Conservation (phyloP, 2,329 filamentous ascomycete genomes). For the Salinomyces thailandicus region DNA sequence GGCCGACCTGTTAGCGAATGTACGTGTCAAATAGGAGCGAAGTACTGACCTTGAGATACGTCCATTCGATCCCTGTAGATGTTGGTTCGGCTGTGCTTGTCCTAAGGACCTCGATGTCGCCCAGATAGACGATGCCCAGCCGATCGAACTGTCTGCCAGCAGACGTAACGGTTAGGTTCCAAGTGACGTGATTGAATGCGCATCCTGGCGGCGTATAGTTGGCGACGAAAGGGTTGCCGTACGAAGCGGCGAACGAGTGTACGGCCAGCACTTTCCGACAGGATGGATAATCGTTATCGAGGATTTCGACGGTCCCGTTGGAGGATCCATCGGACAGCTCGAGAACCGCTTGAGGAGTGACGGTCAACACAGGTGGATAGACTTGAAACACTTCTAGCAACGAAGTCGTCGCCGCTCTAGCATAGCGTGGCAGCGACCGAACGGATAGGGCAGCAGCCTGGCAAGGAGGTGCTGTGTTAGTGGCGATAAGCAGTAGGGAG, state of each 20-base stretch:
- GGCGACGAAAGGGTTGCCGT: constrained; percentile 64
- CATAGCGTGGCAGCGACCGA: constrained; percentile 4
- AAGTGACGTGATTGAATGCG: constrained; percentile 60
- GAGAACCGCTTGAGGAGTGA: constrained; percentile 25
- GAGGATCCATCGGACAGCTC: constrained; percentile 28
- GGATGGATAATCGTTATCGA: constrained; percentile 19
- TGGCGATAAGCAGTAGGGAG: neutral
- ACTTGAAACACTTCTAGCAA: constrained; percentile 58
- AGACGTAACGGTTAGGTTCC: constrained; percentile 66
- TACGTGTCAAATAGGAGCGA: neutral
- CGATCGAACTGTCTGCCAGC: constrained; percentile 66
- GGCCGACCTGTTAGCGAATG: neutral
- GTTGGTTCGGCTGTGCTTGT: constrained; percentile 76
- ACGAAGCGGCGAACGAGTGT: constrained; percentile 61
- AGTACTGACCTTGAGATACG: constrained; percentile 49
- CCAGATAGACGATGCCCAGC: constrained; percentile 63
- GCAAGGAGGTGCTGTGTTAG: neutral
- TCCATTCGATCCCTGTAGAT: constrained; percentile 59
- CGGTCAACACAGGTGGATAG: constrained; percentile 52
- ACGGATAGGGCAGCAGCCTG: neutral
- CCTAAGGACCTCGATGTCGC: constrained; percentile 69
- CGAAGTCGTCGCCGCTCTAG: constrained; percentile 13
- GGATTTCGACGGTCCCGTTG: constrained; percentile 18
- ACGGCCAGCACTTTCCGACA: constrained; percentile 55
- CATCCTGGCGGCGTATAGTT: constrained; percentile 57